Base-by-base conservation (phyloP, 371 early-diverging fungal genomes). In the Syncephalastrum sp. region DNA sequence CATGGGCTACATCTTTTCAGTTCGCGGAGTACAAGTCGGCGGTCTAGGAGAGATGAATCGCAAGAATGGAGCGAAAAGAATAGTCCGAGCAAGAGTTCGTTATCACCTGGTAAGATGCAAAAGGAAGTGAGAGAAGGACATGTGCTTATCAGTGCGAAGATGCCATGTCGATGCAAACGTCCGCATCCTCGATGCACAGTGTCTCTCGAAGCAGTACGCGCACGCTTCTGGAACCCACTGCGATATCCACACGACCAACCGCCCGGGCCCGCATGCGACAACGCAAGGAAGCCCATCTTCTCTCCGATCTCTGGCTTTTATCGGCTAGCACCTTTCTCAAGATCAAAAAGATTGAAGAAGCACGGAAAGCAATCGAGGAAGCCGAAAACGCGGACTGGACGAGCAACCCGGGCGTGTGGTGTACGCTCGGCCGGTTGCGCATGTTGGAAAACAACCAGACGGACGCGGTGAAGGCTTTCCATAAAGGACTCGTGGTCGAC, bases 351-450 rank as follows among this genome's bases (percentile, higher is more conserved):
- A 53, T 75, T 41, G 86, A 85, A 13, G 89, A 89, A 58, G 85
- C 88, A 0, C 59, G 67, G 21, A 81, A 82, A 25, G 87, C 89
- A 2, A 66, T 85, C n/a, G 79, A 86, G 50, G 88, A 86, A 59
- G 91, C 89, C 0, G 85, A 88, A 54, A 70, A 75, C 19, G 68
- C 75, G 10, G 80, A 82, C 46, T 70, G 77, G 45, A 72, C 74
- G 23, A 63, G 75, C 4, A 84, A 83, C 57, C 66, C 75, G 3
- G 61, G 56, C 14, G 80, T 85, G 6, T 88, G 85, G 85, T 79
- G 81, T 56, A 75, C 80, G 60, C 60, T 82, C 21, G 87, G 85
- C 5, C 69, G 74, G 1, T 58, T 83, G 27, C 61, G 65, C 14
- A 52, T 79, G 16, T 70, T 64, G 1, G 75, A 83, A 52, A 60